Percentiles rank a stretch among this genome's conserved stretches.
phyloP scores from a whole-genome alignment of 2,329 filamentous ascomycete species.

The Ascochyta viciae-villosae region DNA sequence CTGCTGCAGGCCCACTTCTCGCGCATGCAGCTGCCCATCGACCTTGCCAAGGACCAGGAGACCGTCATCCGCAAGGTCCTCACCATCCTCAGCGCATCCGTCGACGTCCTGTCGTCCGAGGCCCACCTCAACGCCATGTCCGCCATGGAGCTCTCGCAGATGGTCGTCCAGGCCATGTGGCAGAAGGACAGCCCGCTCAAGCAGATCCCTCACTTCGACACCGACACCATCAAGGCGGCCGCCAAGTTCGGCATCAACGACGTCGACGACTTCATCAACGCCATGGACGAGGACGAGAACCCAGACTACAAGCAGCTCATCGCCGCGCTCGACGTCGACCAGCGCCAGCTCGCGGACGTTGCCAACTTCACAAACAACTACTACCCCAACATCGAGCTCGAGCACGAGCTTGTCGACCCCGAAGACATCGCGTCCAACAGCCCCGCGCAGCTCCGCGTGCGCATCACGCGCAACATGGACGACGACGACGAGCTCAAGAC shows the following conservation, averaged over 20 bases:
- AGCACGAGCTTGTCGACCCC: constrained; percentile 83
- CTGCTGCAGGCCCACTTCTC: constrained; percentile 97
- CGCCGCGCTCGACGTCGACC: constrained; percentile 77
- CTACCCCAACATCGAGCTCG: constrained; percentile 92
- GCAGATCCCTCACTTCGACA: constrained; percentile 94
- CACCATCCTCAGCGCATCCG: constrained; percentile 86
- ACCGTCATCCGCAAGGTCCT: constrained; percentile 83
- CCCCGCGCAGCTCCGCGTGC: constrained; percentile 82
- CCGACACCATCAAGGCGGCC: constrained; percentile 81
- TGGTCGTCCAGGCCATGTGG: constrained; percentile 99
- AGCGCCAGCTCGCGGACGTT: constrained; percentile 84
- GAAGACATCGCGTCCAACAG: constrained; percentile 81
- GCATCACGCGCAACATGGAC: constrained; percentile 82
- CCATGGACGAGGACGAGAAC: constrained; percentile 96
- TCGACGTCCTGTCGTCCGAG: constrained; percentile 94
- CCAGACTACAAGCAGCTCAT: constrained; percentile 79
- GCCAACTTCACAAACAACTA: constrained; percentile 95
- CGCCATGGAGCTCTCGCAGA: constrained; percentile 99
- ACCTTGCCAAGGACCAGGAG: constrained; percentile 95
- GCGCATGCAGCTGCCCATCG: constrained; percentile 93
- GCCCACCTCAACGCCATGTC: constrained; percentile 97
- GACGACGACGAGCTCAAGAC: constrained; percentile 76
- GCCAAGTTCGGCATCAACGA: constrained; percentile 86
- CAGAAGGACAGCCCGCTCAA: constrained; percentile 95
- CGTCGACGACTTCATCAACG: constrained; percentile 97